A percentile compares a stretch with the other conserved stretches of the same genome.
phyloP scores from a whole-genome alignment of 1,139 yeast genomes.

The Pichia norvegensis region DNA sequence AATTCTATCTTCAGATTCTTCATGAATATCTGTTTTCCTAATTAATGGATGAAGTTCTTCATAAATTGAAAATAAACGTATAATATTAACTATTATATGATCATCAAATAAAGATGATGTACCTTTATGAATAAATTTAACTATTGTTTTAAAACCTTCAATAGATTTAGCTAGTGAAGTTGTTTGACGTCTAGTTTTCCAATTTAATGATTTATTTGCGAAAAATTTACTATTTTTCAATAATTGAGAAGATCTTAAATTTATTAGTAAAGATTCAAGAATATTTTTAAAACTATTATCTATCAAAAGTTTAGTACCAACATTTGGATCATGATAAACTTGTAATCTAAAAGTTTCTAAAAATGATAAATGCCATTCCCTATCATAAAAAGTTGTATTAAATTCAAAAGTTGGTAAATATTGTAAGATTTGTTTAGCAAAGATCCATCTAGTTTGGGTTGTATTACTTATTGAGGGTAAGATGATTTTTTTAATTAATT shows the following conservation, averaged over 20 bases:
- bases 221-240: conserved; percentile 5
- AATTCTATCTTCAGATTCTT: conserved; percentile 43
- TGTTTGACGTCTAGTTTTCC: conserved; percentile 9
- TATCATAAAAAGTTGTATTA: conserved; percentile 43
- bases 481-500: conserved; percentile 38
- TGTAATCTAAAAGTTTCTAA: conserved; percentile 52
- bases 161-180: conserved; percentile 10
- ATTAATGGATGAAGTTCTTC: conserved; percentile 51
- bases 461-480: conserved; percentile 51
- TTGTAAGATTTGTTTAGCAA: conserved; percentile 46
- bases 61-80: conserved; percentile 29
- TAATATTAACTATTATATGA: conserved; percentile 15
- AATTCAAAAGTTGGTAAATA: conserved; percentile 48
- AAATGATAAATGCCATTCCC: conserved; percentile 57
- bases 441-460: conserved; percentile 35
- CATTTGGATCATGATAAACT: conserved; percentile 32
- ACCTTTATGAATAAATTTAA: conserved; percentile 22
- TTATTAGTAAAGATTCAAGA: conserved; percentile 24
- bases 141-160: conserved; percentile 19
- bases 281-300: conserved; percentile 33
- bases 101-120: conserved; percentile 15
- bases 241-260: conserved; percentile 9
- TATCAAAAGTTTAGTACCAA: conserved; percentile 32
- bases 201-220: background rate
- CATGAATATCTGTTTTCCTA: conserved; percentile 64